These are phyloP conservation scores for Arthrinium puccinioides DNA, from an alignment of 2,329 filamentous ascomycete species.

Conservation along the genomic window DNA sequence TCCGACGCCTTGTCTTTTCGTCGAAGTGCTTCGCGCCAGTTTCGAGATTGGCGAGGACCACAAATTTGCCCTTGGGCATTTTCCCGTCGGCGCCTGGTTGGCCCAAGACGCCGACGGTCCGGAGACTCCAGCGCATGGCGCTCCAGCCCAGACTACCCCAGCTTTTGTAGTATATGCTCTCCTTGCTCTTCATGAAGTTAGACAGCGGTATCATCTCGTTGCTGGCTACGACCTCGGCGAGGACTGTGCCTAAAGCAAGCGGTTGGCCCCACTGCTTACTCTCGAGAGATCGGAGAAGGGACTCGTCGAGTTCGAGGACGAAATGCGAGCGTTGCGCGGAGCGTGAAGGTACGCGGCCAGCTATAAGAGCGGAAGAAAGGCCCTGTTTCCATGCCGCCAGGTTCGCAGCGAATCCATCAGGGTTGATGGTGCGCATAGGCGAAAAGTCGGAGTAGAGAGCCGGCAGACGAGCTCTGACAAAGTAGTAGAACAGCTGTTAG, in stretches of 20 bases:
- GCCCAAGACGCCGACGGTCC: slow-evolving; percentile 23
- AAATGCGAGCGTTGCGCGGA: slow-evolving; percentile 38
- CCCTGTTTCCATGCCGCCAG: slow-evolving; percentile 71
- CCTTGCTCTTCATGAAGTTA: slow-evolving; percentile 57
- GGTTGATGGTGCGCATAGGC: slow-evolving; percentile 66
- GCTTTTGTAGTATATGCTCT: slow-evolving; percentile 64
- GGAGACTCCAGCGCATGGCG: slow-evolving; percentile 28
- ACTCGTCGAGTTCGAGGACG: slow-evolving; percentile 48
- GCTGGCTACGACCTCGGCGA: slow-evolving; percentile 64
- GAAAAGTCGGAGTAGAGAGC: slow-evolving; percentile 87
- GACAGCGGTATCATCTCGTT: slow-evolving; percentile 63
- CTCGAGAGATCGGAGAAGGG: slow-evolving; percentile 64
- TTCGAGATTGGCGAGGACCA: slow-evolving; percentile 58
- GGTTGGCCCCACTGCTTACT: slow-evolving; percentile 75
- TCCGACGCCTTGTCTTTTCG: slow-evolving; percentile 32
- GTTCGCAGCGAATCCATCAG: slow-evolving; percentile 79
- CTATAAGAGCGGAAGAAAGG: slow-evolving; percentile 59
- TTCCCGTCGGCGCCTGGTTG: slow-evolving; percentile 31
- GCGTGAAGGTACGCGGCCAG: slow-evolving; percentile 42
- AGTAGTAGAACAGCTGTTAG: not conserved
- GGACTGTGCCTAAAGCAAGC: slow-evolving; percentile 69
- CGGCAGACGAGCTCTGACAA: slow-evolving; percentile 62
- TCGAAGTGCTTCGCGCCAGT: slow-evolving; percentile 48
- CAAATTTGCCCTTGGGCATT: slow-evolving; percentile 55
- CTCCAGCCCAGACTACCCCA: slow-evolving; percentile 63